These are phyloP conservation scores for Juglanconis sp. DNA, from an alignment of 2,329 filamentous ascomycete genomes.

Conservation along the genomic window DNA sequence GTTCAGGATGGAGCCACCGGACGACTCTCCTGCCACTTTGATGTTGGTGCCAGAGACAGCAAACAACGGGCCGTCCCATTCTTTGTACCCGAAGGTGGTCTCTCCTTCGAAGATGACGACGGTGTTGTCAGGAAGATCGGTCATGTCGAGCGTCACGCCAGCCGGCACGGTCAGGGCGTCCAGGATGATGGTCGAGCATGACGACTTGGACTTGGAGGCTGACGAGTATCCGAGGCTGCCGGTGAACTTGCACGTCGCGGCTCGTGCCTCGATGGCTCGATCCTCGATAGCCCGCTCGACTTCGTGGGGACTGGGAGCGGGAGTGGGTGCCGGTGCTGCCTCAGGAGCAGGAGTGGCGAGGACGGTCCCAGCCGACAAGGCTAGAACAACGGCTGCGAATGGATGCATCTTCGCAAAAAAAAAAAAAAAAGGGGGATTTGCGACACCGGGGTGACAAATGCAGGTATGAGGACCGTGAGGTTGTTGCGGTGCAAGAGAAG, in stretches of 20 bases:
- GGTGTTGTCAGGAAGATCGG: conserved; percentile 29
- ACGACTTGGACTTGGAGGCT: conserved; percentile 43
- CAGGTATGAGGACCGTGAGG: background rate
- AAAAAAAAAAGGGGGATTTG: background rate
- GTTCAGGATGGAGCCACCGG: conserved; percentile 18
- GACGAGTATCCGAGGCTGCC: conserved; percentile 36
- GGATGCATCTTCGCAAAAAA: background rate
- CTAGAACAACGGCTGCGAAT: background rate
- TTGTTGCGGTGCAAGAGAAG: background rate
- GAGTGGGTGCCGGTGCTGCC: conserved; percentile 7
- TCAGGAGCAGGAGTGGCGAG: background rate
- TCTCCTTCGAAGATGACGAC: conserved; percentile 31
- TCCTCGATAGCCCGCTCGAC: conserved; percentile 11
- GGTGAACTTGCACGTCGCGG: conserved; percentile 50
- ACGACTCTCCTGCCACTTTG: conserved; percentile 25
- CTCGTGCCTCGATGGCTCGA: conserved; percentile 2
- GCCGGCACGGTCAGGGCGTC: conserved; percentile 33
- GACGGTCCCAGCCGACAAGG: background rate
- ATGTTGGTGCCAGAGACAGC: conserved; percentile 20
- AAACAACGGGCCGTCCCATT: conserved; percentile 56
- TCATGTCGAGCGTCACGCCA: conserved; percentile 34
- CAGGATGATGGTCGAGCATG: conserved; percentile 36
- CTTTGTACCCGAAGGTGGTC: conserved; percentile 45
- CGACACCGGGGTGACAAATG: background rate
- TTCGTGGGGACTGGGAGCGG: conserved; percentile 2